Evolutionary conservation across 225 moss, liverwort and hornwort genomes (phyloP).

Genomic region (Marchantia paleacea): DNA sequence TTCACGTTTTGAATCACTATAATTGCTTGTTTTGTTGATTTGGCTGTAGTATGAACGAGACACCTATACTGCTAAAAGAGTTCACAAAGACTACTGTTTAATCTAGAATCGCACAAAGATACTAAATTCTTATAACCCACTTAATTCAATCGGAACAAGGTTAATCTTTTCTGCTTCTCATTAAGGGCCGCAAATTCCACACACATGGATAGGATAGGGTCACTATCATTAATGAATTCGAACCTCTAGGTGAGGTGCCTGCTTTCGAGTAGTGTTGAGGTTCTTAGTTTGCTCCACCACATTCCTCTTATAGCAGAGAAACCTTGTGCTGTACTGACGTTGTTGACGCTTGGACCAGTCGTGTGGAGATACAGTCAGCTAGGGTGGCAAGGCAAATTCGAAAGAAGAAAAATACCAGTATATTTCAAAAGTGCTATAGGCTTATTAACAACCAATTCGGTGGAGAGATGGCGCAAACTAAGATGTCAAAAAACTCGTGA

Average conservation of each 20-base stretch:
- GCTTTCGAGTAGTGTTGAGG: neutral
- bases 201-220: neutral
- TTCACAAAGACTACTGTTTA: no score
- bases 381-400: constrained; percentile 40
- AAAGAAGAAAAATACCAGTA: constrained; percentile 36
- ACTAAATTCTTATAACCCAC: no score
- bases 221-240: neutral
- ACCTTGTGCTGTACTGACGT: constrained; percentile 21
- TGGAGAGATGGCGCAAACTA: constrained; percentile 40
- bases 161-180: no score
- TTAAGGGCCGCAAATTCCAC: neutral
- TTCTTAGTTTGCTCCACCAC: neutral
- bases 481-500: constrained; percentile 40
- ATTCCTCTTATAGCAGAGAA: neutral
- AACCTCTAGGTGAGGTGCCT: neutral
- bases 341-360: constrained; percentile 35
- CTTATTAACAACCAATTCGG: constrained; percentile 46
- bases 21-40: no score
- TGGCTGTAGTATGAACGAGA: no score
- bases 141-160: no score
- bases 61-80: no score
- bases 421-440: constrained; percentile 44
- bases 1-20: no score
- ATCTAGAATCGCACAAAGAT: no score
- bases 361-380: constrained; percentile 43